These are phyloP conservation scores for Komagataella pseudopastoris DNA, from an alignment of 805 yeast genomes.

Conservation along the genomic window DNA sequence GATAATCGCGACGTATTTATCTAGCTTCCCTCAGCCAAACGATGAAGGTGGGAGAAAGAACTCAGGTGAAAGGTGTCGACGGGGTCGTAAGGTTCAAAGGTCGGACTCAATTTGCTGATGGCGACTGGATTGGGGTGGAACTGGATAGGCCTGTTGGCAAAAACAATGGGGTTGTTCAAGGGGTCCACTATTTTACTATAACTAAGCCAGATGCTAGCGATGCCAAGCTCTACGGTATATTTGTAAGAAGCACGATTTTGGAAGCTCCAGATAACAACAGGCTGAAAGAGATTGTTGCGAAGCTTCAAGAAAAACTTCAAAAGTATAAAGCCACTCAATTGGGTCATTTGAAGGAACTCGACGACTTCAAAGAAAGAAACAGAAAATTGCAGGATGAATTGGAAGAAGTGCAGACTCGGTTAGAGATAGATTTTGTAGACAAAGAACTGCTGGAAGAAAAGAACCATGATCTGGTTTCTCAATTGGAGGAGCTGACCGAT, in stretches of 20 bases:
- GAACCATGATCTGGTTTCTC: constrained; percentile 16
- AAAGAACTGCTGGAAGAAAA: constrained; percentile 25
- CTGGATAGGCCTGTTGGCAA: constrained; percentile 26
- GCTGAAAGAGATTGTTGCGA: constrained; percentile 20
- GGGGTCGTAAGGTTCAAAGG: constrained; percentile 43
- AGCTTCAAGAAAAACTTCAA: constrained; percentile 32
- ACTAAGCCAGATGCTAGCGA: not conserved
- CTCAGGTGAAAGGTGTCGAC: constrained; percentile 20
- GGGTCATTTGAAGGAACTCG: constrained; percentile 10
- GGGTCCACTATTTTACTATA: constrained; percentile 24
- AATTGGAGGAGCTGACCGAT: constrained; percentile 14
- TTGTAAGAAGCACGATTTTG: not conserved
- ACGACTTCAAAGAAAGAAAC: constrained; percentile 16
- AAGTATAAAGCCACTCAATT: constrained; percentile 8
- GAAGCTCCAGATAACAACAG: not conserved
- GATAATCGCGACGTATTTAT: not conserved
- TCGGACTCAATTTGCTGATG: constrained; percentile 41
- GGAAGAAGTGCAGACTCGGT: constrained; percentile 11
- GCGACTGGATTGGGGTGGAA: constrained; percentile 41
- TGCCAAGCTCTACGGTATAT: not conserved
- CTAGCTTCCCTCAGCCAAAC: not conserved
- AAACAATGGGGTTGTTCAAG: constrained; percentile 35
- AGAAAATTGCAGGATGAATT: constrained; percentile 11
- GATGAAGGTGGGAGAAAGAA: constrained; percentile 15
- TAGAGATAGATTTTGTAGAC: constrained; percentile 26